Evolutionary conservation across 2,329 filamentous ascomycete genomes (phyloP).

Genomic region (Nemania sp.): DNA sequence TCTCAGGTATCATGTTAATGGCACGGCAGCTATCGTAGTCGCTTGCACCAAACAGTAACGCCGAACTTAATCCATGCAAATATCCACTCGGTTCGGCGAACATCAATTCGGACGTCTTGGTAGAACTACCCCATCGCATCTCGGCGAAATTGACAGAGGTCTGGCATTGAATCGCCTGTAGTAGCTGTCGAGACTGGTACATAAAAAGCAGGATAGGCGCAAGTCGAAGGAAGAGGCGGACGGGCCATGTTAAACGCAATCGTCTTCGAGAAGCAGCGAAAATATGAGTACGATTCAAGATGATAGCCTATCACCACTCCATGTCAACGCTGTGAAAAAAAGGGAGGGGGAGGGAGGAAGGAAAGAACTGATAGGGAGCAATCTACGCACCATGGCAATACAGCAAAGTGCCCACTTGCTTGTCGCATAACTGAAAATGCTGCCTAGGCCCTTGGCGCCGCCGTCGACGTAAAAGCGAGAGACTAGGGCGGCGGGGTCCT

Average conservation of each 20-base stretch:
- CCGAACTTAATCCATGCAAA: constrained; percentile 78
- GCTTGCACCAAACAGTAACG: constrained; percentile 77
- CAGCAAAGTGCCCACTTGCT: constrained; percentile 93
- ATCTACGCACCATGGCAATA: constrained; percentile 77
- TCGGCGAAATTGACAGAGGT: constrained; percentile 79
- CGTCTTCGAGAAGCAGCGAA: constrained; percentile 90
- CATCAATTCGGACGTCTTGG: constrained; percentile 74
- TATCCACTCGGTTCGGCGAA: constrained; percentile 77
- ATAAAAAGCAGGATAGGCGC: constrained; percentile 77
- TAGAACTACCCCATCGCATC: constrained; percentile 76
- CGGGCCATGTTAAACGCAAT: constrained; percentile 79
- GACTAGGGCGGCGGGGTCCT: constrained; percentile 56
- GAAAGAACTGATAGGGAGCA: too few relatives aligned
- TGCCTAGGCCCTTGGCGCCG: constrained; percentile 77
- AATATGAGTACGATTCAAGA: constrained; percentile 92
- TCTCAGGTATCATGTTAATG: constrained; percentile 75
- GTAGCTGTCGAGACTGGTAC: constrained; percentile 74
- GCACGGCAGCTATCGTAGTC: constrained; percentile 81
- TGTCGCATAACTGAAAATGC: constrained; percentile 89
- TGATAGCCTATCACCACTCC: constrained; percentile 68
- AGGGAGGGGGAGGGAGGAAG: not conserved
- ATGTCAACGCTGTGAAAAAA: constrained; percentile 30
- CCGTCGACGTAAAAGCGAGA: constrained; percentile 67
- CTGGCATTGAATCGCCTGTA: constrained; percentile 93
- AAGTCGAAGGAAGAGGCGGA: constrained; percentile 76